phyloP scores from a whole-genome alignment of 2,329 filamentous ascomycete species.

The Fusarium agapanthi region DNA sequence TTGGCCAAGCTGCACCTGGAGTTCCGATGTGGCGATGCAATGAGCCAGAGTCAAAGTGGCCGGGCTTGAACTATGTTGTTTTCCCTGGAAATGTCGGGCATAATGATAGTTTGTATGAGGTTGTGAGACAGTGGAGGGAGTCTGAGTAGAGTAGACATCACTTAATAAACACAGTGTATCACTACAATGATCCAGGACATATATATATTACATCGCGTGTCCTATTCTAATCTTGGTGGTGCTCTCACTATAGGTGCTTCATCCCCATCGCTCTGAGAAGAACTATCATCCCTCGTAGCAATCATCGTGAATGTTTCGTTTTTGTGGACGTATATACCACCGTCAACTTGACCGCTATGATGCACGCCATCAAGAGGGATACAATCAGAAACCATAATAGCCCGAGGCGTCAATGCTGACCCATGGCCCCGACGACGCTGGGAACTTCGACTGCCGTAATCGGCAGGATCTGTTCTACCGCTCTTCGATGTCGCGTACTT shows the following conservation, averaged over 20 bases:
- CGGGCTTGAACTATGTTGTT: slow-evolving; percentile 11
- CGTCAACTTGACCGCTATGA: not conserved
- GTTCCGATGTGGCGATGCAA: slow-evolving; percentile 68
- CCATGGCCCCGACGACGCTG: slow-evolving; percentile 4
- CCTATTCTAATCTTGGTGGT: not conserved
- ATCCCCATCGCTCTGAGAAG: slow-evolving; percentile 7
- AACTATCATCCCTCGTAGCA: not conserved
- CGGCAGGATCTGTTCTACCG: slow-evolving; percentile 1
- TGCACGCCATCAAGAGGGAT: slow-evolving; percentile 12
- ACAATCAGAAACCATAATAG: not conserved
- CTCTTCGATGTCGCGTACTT: slow-evolving; percentile 4
- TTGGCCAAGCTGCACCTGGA: slow-evolving; percentile 65
- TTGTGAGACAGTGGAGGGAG: slow-evolving; percentile 13
- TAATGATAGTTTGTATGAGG: slow-evolving; percentile 5
- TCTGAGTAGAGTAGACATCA: not conserved
- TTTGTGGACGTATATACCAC: slow-evolving; percentile 20
- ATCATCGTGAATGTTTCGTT: slow-evolving; percentile 11
- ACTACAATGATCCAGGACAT: not conserved
- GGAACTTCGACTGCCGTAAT: not conserved
- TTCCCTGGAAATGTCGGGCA: slow-evolving; percentile 18
- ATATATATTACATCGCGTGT: too few species aligned
- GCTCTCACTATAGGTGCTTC: not conserved
- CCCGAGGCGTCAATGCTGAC: not conserved
- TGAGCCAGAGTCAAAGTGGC: slow-evolving; percentile 59
- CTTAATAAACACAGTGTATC: too few species aligned